Percentiles rank a stretch among this genome's conserved stretches.
These are phyloP conservation scores for Mucor indicus DNA, from an alignment of 371 early-diverging fungal genomes.

Conservation along the genomic window DNA sequence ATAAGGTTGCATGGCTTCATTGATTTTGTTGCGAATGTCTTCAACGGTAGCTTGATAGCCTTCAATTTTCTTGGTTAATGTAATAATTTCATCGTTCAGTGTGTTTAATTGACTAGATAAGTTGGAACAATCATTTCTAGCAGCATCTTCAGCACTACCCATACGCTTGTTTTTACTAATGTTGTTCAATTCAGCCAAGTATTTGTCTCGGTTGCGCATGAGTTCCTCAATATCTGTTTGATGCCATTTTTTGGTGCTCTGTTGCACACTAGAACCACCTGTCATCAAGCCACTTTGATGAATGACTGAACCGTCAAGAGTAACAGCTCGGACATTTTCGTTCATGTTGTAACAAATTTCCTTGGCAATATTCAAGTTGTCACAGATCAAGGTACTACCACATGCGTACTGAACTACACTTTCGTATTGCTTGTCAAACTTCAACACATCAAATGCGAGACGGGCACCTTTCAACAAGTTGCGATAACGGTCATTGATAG, in stretches of 20 bases:
- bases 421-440: slow-evolving; percentile 78
- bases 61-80: slow-evolving; percentile 13
- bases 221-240: slow-evolving; percentile 77
- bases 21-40: slow-evolving; percentile 10
- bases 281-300: slow-evolving; percentile 96
- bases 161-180: slow-evolving; percentile 70
- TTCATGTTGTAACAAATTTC: slow-evolving; percentile 78
- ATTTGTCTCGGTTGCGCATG: slow-evolving; percentile 65
- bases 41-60: slow-evolving; percentile 14
- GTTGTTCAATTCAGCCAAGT: slow-evolving; percentile 69
- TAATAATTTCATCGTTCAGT: slow-evolving; percentile 56
- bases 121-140: slow-evolving; percentile 58
- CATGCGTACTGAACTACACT: slow-evolving; percentile 86
- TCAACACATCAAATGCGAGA: slow-evolving; percentile 85
- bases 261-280: slow-evolving; percentile 63
- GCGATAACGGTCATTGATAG: slow-evolving; percentile 81
- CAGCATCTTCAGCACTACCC: slow-evolving; percentile 62
- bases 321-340: slow-evolving; percentile 87
- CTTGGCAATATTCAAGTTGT: slow-evolving; percentile 81
- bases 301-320: slow-evolving; percentile 92
- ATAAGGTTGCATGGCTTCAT: slow-evolving; percentile 8
- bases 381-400: slow-evolving; percentile 87
- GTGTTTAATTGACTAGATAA: slow-evolving; percentile 58
- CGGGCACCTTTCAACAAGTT: slow-evolving; percentile 73
- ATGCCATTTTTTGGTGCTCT: slow-evolving; percentile 76